Evolutionary conservation across 177 flowering plant genomes (phyloP).

Genomic region (Vitis hybrid): DNA sequence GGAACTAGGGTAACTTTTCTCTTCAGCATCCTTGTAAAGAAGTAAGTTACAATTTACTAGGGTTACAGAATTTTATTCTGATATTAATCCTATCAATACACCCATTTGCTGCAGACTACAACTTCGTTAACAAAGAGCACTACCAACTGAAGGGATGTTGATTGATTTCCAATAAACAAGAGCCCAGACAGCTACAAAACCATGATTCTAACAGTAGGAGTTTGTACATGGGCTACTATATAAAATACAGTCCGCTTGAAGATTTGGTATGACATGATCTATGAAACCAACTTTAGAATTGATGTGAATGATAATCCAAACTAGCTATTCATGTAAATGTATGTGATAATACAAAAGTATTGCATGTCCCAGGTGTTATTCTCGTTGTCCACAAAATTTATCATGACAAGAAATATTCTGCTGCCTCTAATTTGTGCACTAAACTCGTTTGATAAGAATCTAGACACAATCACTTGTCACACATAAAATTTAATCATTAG

Average conservation of each 20-base stretch:
- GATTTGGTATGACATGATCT: slow-evolving; percentile 13
- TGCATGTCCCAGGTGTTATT: slow-evolving; percentile 1
- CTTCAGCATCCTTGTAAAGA: not conserved
- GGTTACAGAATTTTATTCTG: not conserved
- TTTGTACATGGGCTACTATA: not conserved
- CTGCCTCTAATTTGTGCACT: too few relatives aligned
- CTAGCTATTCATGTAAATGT: slow-evolving; percentile 10
- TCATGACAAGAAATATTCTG: not conserved
- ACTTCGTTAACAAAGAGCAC: slow-evolving; percentile 17
- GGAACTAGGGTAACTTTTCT: slow-evolving; percentile 35
- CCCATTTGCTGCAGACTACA: slow-evolving; percentile 22
- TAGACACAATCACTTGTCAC: too few relatives aligned
- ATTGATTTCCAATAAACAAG: not conserved
- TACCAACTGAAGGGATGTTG: not conserved
- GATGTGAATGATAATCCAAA: not conserved
- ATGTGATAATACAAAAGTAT: slow-evolving; percentile 10
- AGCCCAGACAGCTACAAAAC: not conserved
- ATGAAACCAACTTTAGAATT: slow-evolving; percentile 6
- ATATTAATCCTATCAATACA: not conserved
- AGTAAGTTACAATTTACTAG: not conserved
- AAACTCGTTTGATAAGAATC: too few relatives aligned
- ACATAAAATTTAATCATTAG: too few relatives aligned
- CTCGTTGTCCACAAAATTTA: not conserved
- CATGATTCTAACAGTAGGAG: slow-evolving; percentile 9
- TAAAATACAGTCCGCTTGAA: not conserved